A percentile compares a stretch with the other conserved stretches of the same genome.
Conservation (phyloP, 1,284 basidiomycete genomes). For the Cryptococcus jaspeensis region DNA sequence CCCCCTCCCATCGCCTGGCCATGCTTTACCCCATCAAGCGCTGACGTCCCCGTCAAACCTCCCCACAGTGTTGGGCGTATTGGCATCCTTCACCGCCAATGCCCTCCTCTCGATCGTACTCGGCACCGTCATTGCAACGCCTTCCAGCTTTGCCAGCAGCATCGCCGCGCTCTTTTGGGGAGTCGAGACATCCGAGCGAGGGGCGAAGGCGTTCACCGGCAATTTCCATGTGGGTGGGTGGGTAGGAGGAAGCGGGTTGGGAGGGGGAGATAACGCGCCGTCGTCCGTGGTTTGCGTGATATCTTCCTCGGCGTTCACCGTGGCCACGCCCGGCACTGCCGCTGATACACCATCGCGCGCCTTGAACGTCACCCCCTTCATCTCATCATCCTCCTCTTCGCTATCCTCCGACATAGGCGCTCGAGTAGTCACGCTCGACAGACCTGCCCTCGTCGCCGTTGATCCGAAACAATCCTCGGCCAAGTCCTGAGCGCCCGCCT, state of each 20-base stretch:
- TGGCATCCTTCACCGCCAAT: slow-evolving; percentile 19
- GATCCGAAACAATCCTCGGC: not conserved
- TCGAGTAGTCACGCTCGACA: slow-evolving; percentile 15
- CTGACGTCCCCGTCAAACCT: slow-evolving; percentile 11
- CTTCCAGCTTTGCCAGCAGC: slow-evolving; percentile 13
- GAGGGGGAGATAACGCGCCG: not conserved
- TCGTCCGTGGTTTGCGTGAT: not conserved
- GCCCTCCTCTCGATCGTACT: slow-evolving; percentile 14
- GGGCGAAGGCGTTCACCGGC: slow-evolving; percentile 3
- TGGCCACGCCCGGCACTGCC: not conserved
- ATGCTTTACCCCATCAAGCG: slow-evolving; percentile 1
- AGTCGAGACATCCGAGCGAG: slow-evolving; percentile 12
- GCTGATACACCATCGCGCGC: not conserved
- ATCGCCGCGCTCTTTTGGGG: slow-evolving; percentile 7
- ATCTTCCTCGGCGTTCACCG: not conserved
- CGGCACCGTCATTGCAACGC: slow-evolving; percentile 1
- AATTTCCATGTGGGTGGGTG: not conserved
- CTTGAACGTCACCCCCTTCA: slow-evolving; percentile 13
- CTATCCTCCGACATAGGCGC: slow-evolving; percentile 10
- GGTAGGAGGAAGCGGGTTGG: not conserved
- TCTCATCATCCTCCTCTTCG: slow-evolving; percentile 9
- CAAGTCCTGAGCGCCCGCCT: not conserved
- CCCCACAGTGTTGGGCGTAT: slow-evolving; percentile 6
- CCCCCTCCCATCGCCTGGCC: not conserved
- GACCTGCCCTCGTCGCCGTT: not conserved